These are phyloP conservation scores for Umbellularia californica DNA, from an alignment of 164 flowering plant genomes.

Conservation along the genomic window DNA sequence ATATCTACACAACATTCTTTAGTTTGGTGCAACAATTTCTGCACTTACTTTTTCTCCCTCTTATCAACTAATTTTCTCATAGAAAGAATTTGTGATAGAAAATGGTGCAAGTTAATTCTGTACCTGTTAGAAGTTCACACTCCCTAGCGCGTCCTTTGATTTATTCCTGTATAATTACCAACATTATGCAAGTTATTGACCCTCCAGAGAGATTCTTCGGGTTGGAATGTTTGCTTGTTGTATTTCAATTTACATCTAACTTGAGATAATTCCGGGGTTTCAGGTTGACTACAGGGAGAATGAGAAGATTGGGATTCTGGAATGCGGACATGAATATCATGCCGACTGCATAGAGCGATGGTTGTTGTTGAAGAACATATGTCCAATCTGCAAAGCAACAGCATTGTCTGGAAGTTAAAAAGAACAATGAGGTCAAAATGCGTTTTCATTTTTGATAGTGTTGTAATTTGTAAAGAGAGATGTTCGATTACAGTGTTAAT, in stretches of 20 bases:
- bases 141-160: not conserved
- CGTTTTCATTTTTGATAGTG: slow-evolving; percentile 15
- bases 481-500: not conserved
- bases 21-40: not conserved
- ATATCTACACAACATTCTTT: not conserved
- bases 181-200: too few relatives aligned
- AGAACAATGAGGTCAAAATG: not conserved
- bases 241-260: not conserved
- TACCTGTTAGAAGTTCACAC: not conserved
- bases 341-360: slow-evolving; percentile 73
- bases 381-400: slow-evolving; percentile 84
- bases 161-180: too few relatives aligned
- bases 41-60: not conserved
- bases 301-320: slow-evolving; percentile 55
- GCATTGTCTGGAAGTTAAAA: slow-evolving; percentile 28
- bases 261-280: not conserved
- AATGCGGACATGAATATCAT: slow-evolving; percentile 88
- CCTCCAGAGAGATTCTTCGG: not conserved
- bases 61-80: not conserved
- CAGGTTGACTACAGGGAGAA: slow-evolving; percentile 52
- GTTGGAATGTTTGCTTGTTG: not conserved
- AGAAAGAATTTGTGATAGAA: not conserved
- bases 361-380: slow-evolving; percentile 72
- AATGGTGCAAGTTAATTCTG: not conserved
- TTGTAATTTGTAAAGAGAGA: slow-evolving; percentile 9